These are phyloP conservation scores for Hyaloraphidium curvatum DNA, from an alignment of 192 early-diverging fungal species.

Conservation along the genomic window DNA sequence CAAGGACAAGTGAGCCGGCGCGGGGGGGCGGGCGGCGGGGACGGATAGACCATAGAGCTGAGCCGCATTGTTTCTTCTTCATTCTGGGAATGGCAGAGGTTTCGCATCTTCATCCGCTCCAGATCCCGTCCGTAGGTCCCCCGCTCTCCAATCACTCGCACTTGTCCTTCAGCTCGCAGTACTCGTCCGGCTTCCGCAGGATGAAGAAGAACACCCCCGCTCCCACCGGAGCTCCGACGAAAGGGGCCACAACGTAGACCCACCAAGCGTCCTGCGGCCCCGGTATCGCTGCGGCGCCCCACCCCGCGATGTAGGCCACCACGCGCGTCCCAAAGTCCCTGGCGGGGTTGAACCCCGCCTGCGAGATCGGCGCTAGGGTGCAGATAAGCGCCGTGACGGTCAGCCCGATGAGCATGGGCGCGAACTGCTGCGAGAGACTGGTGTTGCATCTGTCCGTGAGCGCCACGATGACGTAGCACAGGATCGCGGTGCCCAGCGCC, in stretches of 20 bases:
- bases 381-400: conserved; percentile 27
- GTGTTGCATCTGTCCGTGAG: conserved; percentile 9
- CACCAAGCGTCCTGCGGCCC: conserved; percentile 43
- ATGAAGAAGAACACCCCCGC: conserved; percentile 34
- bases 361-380: conserved; percentile 28
- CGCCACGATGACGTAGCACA: too few relatives aligned
- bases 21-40: too few relatives aligned
- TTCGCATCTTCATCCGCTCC: too few relatives aligned
- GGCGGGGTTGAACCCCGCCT: conserved; percentile 61
- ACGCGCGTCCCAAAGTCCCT: conserved; percentile 61
- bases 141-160: too few relatives aligned
- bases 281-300: conserved; percentile 44
- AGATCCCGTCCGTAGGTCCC: too few relatives aligned
- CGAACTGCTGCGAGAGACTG: conserved; percentile 5
- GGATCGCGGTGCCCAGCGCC: conserved; percentile 41
- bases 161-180: too few relatives aligned
- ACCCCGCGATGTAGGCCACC: conserved; percentile 42
- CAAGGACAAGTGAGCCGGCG: too few relatives aligned
- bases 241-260: conserved; percentile 47
- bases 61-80: too few relatives aligned
- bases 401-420: conserved; percentile 6
- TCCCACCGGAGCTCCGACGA: conserved; percentile 37
- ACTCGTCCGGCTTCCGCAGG: too few relatives aligned
- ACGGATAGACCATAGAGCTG: too few relatives aligned
- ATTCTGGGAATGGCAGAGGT: too few relatives aligned